Evolutionary conservation across 768 basidiomycete species (phyloP).

Genomic region (Leccinum incarnatum): DNA sequence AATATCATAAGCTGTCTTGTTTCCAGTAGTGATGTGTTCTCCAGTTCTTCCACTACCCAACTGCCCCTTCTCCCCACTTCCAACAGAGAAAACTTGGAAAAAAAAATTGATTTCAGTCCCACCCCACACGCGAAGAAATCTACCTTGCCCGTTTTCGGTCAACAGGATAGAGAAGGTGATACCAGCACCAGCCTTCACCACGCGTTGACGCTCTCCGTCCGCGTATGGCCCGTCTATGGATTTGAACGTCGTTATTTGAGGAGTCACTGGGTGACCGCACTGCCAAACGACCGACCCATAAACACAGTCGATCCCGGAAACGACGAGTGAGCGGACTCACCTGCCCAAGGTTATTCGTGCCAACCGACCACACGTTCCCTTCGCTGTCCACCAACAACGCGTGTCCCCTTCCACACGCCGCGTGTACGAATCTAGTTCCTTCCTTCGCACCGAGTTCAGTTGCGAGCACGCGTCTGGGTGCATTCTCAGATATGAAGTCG

Average conservation of each 20-base stretch:
- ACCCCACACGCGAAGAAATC: slow-evolving; percentile 11
- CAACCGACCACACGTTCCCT: slow-evolving; percentile 82
- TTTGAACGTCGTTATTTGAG: slow-evolving; percentile 69
- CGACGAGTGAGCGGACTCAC: slow-evolving; percentile 40
- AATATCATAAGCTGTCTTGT: slow-evolving; percentile 80
- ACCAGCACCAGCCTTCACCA: slow-evolving; percentile 76
- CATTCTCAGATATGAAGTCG: slow-evolving; percentile 68
- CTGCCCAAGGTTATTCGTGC: slow-evolving; percentile 79
- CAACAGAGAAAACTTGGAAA: slow-evolving; percentile 77
- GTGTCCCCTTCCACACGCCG: slow-evolving; percentile 82
- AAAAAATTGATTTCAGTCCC: not conserved
- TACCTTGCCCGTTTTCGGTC: slow-evolving; percentile 79
- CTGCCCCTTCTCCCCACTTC: slow-evolving; percentile 91
- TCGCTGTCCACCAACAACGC: slow-evolving; percentile 78
- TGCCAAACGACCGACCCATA: slow-evolving; percentile 24
- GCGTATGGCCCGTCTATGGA: slow-evolving; percentile 55
- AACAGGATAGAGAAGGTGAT: slow-evolving; percentile 82
- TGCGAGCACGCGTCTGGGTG: slow-evolving; percentile 61
- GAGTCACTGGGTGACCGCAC: slow-evolving; percentile 68
- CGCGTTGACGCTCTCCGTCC: slow-evolving; percentile 59
- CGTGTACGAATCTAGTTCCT: slow-evolving; percentile 68
- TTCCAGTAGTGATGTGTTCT: slow-evolving; percentile 85
- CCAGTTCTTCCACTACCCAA: slow-evolving; percentile 91
- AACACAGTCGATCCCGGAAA: not conserved
- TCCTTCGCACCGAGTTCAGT: slow-evolving; percentile 56